phyloP scores from a whole-genome alignment of 768 basidiomycete species.

The Podaxis sp. region DNA sequence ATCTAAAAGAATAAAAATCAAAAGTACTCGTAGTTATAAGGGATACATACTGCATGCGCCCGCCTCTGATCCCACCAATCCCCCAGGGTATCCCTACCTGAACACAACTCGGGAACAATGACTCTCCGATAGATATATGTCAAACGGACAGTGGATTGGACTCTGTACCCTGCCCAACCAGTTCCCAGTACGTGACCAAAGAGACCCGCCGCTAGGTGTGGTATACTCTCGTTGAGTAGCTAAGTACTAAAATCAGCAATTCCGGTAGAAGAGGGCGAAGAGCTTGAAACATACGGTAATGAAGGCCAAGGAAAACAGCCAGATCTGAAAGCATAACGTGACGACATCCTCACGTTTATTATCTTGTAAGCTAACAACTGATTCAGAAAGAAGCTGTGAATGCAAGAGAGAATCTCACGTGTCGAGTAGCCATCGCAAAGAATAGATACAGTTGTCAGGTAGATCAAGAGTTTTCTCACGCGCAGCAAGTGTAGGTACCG shows the following conservation, averaged over 20 bases:
- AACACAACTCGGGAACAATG: constrained; percentile 39
- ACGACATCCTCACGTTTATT: constrained; percentile 49
- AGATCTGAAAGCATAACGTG: constrained; percentile 44
- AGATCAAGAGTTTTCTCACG: background rate
- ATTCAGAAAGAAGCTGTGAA: background rate
- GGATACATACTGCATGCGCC: constrained; percentile 35
- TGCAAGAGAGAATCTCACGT: constrained; percentile 32
- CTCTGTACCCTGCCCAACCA: constrained; percentile 46
- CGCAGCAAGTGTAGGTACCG: background rate
- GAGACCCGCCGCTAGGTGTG: constrained; percentile 48
- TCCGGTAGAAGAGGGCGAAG: background rate
- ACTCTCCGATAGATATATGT: constrained; percentile 31
- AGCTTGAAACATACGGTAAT: constrained; percentile 38
- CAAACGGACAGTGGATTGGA: constrained; percentile 32
- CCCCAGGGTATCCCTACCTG: constrained; percentile 38
- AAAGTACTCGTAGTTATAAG: background rate
- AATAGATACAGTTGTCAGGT: constrained; percentile 34
- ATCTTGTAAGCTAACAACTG: constrained; percentile 32
- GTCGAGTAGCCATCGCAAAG: constrained; percentile 45
- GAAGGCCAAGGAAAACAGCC: constrained; percentile 46
- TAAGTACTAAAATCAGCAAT: constrained; percentile 20
- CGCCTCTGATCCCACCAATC: constrained; percentile 41
- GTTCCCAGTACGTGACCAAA: constrained; percentile 46
- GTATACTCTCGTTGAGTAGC: constrained; percentile 52
- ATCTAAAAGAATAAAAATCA: constrained; percentile 28